Evolutionary conservation across 1,284 basidiomycete species (phyloP), one percentile per base, ranked within the genome.

Genomic region (Apiotrichum gracile): DNA sequence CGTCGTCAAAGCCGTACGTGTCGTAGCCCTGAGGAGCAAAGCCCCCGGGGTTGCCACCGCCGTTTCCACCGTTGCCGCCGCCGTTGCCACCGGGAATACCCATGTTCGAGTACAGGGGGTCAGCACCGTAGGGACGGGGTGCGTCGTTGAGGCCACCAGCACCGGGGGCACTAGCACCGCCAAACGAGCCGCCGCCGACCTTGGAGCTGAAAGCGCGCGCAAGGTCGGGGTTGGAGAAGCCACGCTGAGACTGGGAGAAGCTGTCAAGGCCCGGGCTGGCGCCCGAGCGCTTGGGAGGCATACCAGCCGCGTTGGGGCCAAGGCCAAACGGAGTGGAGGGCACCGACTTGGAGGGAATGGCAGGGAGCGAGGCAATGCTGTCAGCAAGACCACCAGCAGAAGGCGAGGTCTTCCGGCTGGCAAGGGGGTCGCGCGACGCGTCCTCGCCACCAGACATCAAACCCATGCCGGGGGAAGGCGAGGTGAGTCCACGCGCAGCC

Each of bases 181-280:
- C 63, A n/a, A 83, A 83, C 17, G 83, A 83, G 24, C 63, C 61
- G n/a, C 83, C 83, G 19, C 83, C 84, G 42, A 87, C 88, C 56
- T 88, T 84, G 70, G 91, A 87, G 12, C 86, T 85, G 63, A 87
- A 80, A 5, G 74, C 69, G 51, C 73, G 67, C 6, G 74, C 72
- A 21, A 76, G 63, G 60, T 77, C 75, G 22, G 75, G 75, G 65
- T 76, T 76, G 39, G 73, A 75, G 66, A 63, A 77, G 17, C 74
- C 74, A 50, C 75, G 61, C 55, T 75, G 65, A 29, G 63, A 60
- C 41, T 70, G 69, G 29, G 58, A 63, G 51, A 75, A 61, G 17
- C 68, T 68, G 9, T 69, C 70, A 47, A 61, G 50, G 37, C 61
- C 60, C n/a, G 64, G 61, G 46, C 60, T 61, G 21, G 65, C 62